Percentiles rank a stretch among this genome's conserved stretches.
Conservation (phyloP, 305 asterid species). For the Rubia tinctorum region DNA sequence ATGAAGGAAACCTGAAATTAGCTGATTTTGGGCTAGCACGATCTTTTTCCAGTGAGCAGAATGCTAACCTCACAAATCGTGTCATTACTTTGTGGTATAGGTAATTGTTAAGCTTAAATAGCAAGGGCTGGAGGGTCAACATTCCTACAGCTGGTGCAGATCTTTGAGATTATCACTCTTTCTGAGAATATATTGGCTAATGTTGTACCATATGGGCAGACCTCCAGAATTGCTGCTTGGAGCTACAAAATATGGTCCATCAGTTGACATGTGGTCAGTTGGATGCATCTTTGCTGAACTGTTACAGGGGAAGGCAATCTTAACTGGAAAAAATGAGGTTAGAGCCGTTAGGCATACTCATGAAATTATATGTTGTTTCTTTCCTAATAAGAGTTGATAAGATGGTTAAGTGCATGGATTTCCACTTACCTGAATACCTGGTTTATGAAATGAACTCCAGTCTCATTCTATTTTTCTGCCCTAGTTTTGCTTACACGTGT, state of each 20-base stretch:
- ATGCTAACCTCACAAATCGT: constrained; percentile 87
- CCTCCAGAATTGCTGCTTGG: constrained; percentile 99
- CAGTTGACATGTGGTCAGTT: constrained; percentile 99
- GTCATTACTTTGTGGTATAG: constrained; percentile 98
- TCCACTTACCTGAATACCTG: not conserved
- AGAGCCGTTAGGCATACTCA: constrained; percentile 17
- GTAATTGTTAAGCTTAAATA: constrained; percentile 35
- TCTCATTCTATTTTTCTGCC: not conserved
- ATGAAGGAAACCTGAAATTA: constrained; percentile 92
- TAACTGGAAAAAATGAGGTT: constrained; percentile 90
- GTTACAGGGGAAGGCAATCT: constrained; percentile 78
- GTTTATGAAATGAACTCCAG: constrained; percentile 1
- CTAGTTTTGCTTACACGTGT: not conserved
- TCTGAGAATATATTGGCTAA: not conserved
- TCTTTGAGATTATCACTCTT: not conserved
- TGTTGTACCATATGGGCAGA: constrained; percentile 32
- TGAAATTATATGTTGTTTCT: not conserved
- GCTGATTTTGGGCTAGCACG: constrained; percentile 98
- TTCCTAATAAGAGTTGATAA: not conserved
- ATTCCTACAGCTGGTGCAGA: constrained; percentile 3
- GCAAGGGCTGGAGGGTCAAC: not conserved
- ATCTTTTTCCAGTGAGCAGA: constrained; percentile 68
- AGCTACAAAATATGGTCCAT: constrained; percentile 93
- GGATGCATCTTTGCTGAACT: constrained; percentile 99
- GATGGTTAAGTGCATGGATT: not conserved